phyloP scores from a whole-genome alignment of 1,284 basidiomycete genomes.

The Ceratobasidium sp. region DNA sequence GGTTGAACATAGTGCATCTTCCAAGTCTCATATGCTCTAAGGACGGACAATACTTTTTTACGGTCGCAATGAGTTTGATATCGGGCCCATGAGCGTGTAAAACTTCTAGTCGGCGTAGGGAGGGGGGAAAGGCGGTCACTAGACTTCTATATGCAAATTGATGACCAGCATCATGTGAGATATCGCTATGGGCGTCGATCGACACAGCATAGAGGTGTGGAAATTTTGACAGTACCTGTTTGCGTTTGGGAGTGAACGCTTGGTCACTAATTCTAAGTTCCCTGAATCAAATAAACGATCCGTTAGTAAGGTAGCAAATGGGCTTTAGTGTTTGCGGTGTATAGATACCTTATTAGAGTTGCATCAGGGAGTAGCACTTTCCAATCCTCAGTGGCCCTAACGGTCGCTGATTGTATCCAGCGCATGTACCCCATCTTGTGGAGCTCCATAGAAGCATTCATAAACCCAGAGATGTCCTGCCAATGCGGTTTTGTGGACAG shows the following conservation, averaged over 20 bases:
- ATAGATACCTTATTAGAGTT: too few relatives aligned
- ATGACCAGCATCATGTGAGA: not conserved
- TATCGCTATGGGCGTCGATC: slow-evolving; percentile 30
- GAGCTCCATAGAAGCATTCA: not conserved
- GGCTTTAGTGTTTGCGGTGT: not conserved
- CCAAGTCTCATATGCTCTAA: slow-evolving; percentile 24
- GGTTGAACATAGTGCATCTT: slow-evolving; percentile 33
- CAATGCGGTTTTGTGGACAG: slow-evolving; percentile 22
- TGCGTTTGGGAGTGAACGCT: not conserved
- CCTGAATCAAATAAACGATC: not conserved
- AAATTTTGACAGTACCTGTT: not conserved
- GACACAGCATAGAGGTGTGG: not conserved
- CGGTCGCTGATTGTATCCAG: slow-evolving; percentile 9
- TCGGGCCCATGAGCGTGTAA: slow-evolving; percentile 31
- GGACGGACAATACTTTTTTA: slow-evolving; percentile 23
- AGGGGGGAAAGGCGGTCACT: slow-evolving; percentile 13
- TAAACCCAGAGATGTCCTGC: slow-evolving; percentile 12
- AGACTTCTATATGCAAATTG: slow-evolving; percentile 31
- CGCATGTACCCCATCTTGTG: slow-evolving; percentile 13
- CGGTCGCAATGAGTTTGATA: slow-evolving; percentile 8
- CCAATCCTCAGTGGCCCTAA: slow-evolving; percentile 3
- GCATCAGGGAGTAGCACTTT: too few relatives aligned
- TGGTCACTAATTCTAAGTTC: not conserved
- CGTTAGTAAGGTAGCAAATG: not conserved
- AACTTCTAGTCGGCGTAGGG: slow-evolving; percentile 26